Percentiles rank a stretch among this genome's conserved stretches.
Evolutionary conservation across 1,284 basidiomycete genomes (phyloP).

Genomic region (Wolfiporia cocos): DNA sequence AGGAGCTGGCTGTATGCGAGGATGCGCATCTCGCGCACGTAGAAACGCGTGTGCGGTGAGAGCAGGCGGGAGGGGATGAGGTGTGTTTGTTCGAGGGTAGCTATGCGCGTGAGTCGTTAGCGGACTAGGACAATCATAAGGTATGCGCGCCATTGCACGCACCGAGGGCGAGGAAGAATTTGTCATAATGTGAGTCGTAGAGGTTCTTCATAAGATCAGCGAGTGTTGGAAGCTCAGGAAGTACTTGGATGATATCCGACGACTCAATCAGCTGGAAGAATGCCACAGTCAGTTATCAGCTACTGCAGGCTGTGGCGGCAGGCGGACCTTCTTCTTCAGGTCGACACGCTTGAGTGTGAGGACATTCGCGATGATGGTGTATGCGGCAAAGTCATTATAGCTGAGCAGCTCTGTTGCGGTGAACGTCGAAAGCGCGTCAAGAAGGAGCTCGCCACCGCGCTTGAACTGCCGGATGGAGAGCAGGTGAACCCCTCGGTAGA

Average conservation of each 20-base stretch:
- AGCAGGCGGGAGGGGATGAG: conserved; percentile 85
- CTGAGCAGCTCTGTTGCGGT: conserved; percentile 88
- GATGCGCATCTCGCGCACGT: conserved; percentile 95
- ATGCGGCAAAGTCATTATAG: conserved; percentile 89
- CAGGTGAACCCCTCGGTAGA: conserved; percentile 86
- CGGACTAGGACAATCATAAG: too few relatives aligned
- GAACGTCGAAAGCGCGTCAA: conserved; percentile 91
- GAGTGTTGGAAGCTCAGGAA: conserved; percentile 66
- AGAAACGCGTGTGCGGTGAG: conserved; percentile 84
- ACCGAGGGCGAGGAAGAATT: conserved; percentile 90
- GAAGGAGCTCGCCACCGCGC: conserved; percentile 64
- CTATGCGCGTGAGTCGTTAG: too few relatives aligned
- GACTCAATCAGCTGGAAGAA: conserved; percentile 49
- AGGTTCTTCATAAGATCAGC: conserved; percentile 71
- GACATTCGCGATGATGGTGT: conserved; percentile 80
- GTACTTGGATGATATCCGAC: conserved; percentile 68
- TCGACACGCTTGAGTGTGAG: conserved; percentile 81
- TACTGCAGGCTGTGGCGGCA: background rate
- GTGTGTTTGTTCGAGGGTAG: conserved; percentile 83
- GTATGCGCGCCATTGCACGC: too few relatives aligned
- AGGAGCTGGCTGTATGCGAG: conserved; percentile 91
- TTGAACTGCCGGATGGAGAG: conserved; percentile 85
- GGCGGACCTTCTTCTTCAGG: conserved; percentile 83
- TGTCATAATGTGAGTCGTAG: conserved; percentile 92
- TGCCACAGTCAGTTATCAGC: background rate